These are phyloP conservation scores for Ceratobasidium sp. DNA, from an alignment of 1,284 basidiomycete genomes.

Conservation along the genomic window DNA sequence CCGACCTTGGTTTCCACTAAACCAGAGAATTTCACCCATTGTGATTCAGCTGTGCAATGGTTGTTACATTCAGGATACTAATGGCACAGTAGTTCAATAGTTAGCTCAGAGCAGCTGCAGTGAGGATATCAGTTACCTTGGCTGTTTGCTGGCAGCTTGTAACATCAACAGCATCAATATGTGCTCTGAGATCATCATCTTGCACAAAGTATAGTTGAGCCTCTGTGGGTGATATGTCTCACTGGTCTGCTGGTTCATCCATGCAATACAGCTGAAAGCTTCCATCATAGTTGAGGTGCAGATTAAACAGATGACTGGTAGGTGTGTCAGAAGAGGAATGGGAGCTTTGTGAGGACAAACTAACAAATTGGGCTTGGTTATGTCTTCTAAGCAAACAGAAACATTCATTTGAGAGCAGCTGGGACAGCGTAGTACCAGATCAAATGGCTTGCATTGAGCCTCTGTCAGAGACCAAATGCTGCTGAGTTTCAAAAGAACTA, in stretches of 20 bases:
- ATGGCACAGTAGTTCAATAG: neutral
- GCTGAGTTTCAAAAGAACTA: neutral
- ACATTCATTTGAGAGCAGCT: neutral
- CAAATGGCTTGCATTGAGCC: neutral
- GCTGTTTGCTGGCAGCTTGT: neutral
- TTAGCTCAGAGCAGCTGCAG: neutral
- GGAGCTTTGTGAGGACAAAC: neutral
- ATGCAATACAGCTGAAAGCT: neutral
- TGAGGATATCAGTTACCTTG: neutral
- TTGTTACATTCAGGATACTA: slow-evolving; percentile 5
- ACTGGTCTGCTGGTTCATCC: neutral
- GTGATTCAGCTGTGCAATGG: neutral
- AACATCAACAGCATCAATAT: neutral
- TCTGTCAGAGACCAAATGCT: no score
- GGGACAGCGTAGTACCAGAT: slow-evolving; percentile 1
- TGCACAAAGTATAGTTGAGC: neutral
- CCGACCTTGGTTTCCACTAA: neutral
- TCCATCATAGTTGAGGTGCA: neutral
- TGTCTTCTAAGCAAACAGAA: neutral
- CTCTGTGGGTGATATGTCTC: neutral
- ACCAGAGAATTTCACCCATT: neutral
- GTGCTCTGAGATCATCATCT: neutral
- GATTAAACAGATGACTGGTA: neutral
- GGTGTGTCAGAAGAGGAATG: no score
- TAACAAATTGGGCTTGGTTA: neutral